A percentile compares a stretch with the other conserved stretches of the same genome.
phyloP scores from a whole-genome alignment of 164 flowering plant genomes.

The Magnolia changhungtana region DNA sequence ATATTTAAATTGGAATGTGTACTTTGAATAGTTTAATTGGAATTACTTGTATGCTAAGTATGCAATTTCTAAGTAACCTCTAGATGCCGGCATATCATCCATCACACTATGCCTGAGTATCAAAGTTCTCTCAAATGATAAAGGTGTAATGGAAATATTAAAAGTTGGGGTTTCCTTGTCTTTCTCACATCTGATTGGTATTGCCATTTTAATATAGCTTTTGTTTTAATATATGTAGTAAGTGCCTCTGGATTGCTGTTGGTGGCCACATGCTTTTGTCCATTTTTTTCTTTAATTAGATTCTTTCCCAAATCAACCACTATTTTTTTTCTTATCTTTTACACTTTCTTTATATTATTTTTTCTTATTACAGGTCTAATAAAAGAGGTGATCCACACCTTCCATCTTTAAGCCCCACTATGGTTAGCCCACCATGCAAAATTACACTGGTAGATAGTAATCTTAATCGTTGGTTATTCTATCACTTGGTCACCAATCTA shows the following conservation, averaged over 20 bases:
- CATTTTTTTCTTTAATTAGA: background rate
- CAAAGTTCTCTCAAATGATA: background rate
- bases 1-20: too few species aligned
- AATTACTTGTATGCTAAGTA: too few species aligned
- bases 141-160: background rate
- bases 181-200: background rate
- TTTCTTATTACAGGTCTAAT: background rate
- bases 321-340: background rate
- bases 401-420: background rate
- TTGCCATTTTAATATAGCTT: background rate
- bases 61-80: too few species aligned
- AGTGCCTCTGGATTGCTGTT: constrained; percentile 5
- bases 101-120: too few species aligned
- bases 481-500: too few species aligned
- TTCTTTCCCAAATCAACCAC: background rate
- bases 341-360: background rate
- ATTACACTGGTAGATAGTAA: too few species aligned
- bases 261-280: constrained; percentile 5
- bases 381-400: background rate
- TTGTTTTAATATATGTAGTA: background rate
- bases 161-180: background rate
- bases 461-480: too few species aligned
- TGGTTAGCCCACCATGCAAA: background rate
- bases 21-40: too few species aligned
- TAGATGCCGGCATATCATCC: too few species aligned